Percentiles rank a stretch among this genome's conserved stretches.
phyloP scores from a whole-genome alignment of 768 basidiomycete species.

The Lactarius quietus region DNA sequence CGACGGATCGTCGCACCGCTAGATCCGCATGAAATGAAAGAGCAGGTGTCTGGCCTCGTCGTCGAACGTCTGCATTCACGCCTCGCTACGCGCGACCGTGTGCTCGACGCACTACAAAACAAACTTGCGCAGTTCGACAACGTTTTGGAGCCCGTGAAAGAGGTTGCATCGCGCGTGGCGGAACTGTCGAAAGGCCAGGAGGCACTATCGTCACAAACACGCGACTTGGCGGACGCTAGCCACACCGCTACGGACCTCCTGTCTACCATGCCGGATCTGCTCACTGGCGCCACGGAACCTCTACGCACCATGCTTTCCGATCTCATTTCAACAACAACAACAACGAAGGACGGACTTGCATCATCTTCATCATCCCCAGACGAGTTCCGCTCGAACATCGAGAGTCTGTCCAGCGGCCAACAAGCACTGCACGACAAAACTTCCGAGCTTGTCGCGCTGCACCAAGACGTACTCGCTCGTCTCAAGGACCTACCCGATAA shows the following conservation, averaged over 20 bases:
- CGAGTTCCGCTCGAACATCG: conserved; percentile 42
- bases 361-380: conserved; percentile 23
- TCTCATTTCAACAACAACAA: conserved; percentile 26
- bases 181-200: conserved; percentile 43
- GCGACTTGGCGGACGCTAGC: conserved; percentile 37
- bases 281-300: conserved; percentile 44
- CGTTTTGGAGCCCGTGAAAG: conserved; percentile 42
- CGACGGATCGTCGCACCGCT: conserved; percentile 68
- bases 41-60: conserved; percentile 84
- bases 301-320: conserved; percentile 36
- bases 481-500: conserved; percentile 57
- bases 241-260: conserved; percentile 41
- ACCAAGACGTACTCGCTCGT: conserved; percentile 51
- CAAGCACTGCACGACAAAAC: conserved; percentile 45
- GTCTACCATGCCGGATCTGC: conserved; percentile 44
- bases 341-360: no score
- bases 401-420: conserved; percentile 50
- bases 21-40: conserved; percentile 84
- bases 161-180: conserved; percentile 41
- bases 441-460: conserved; percentile 47
- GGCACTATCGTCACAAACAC: conserved; percentile 38
- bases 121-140: conserved; percentile 54
- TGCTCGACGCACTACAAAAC: conserved; percentile 52
- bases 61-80: conserved; percentile 82
- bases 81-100: conserved; percentile 71